phyloP scores from a whole-genome alignment of 176 grass and related monocot genomes.

The Rhynchospora breviuscula region DNA sequence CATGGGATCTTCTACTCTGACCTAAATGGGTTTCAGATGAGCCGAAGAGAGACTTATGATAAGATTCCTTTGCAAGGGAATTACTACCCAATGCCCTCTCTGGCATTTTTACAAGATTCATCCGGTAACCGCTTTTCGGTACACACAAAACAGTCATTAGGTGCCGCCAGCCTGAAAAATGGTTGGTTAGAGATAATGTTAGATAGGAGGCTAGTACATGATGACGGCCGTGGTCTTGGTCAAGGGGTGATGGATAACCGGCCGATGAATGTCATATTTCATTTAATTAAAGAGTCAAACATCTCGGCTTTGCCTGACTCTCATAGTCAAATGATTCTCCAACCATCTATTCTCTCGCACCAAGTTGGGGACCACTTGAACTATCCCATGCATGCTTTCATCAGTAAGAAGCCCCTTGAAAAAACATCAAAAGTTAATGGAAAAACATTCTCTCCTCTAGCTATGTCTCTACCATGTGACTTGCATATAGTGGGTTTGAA shows the following conservation, averaged over 20 bases:
- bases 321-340: conserved; percentile 57
- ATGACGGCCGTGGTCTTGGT: conserved; percentile 86
- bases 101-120: conserved; percentile 84
- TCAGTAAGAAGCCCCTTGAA: conserved; percentile 43
- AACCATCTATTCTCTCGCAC: conserved; percentile 86
- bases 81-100: conserved; percentile 95
- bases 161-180: conserved; percentile 79
- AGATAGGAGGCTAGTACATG: conserved; percentile 74
- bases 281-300: conserved; percentile 77
- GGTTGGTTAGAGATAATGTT: conserved; percentile 99
- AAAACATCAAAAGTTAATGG: conserved; percentile 45
- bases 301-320: conserved; percentile 62
- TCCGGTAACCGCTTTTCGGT: conserved; percentile 76
- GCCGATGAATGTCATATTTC: conserved; percentile 77
- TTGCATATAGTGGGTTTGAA: conserved; percentile 87
- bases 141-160: conserved; percentile 87
- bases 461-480: conserved; percentile 75
- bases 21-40: conserved; percentile 98
- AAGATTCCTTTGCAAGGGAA: conserved; percentile 98
- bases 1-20: conserved; percentile 85
- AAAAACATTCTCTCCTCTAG: conserved; percentile 58
- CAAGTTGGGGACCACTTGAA: conserved; percentile 62
- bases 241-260: conserved; percentile 94
- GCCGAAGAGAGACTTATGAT: conserved; percentile 79
- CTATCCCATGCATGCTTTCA: conserved; percentile 84